These are phyloP conservation scores for Phytopythium boreale DNA, from an alignment of 352 stramenopile species.

Conservation along the genomic window DNA sequence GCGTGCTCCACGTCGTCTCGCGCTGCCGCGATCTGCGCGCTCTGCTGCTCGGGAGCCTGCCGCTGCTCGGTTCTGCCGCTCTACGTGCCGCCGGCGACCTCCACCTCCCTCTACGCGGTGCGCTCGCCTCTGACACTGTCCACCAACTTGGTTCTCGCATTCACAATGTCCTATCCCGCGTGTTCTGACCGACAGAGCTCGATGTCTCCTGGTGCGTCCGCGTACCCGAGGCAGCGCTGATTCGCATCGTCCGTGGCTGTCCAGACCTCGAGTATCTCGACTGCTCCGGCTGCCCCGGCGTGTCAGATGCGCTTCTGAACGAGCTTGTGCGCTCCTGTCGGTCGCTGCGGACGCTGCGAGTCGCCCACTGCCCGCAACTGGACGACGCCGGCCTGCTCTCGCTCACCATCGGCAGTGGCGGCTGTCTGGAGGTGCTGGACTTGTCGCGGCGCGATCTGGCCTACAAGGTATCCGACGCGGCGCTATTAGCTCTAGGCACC, in stretches of 20 bases:
- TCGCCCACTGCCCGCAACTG: slow-evolving; percentile 64
- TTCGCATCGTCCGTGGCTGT: neutral
- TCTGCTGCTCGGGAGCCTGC: slow-evolving; percentile 57
- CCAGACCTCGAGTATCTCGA: slow-evolving; percentile 45
- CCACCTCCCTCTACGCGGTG: slow-evolving; percentile 51
- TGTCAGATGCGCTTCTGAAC: slow-evolving; percentile 83
- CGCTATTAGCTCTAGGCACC: slow-evolving; percentile 79
- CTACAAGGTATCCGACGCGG: slow-evolving; percentile 92
- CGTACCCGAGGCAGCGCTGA: slow-evolving; percentile 26
- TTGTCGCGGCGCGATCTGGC: slow-evolving; percentile 84
- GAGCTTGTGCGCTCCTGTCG: slow-evolving; percentile 61
- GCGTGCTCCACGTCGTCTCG: slow-evolving; percentile 49
- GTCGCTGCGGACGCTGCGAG: slow-evolving; percentile 56
- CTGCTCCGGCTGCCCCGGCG: slow-evolving; percentile 68
- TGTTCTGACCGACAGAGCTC: slow-evolving; percentile 53
- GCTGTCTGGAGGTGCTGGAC: slow-evolving; percentile 69
- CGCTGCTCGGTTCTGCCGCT: slow-evolving; percentile 42
- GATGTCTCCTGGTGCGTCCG: slow-evolving; percentile 67
- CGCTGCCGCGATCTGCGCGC: slow-evolving; percentile 44
- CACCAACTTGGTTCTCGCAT: neutral
- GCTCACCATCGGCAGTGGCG: slow-evolving; percentile 56
- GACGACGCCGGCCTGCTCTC: slow-evolving; percentile 86
- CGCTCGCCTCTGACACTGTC: neutral
- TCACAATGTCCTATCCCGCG: neutral
- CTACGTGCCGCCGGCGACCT: slow-evolving; percentile 56